phyloP scores from a whole-genome alignment of 345 rosid species.

The Lepidium africanum region DNA sequence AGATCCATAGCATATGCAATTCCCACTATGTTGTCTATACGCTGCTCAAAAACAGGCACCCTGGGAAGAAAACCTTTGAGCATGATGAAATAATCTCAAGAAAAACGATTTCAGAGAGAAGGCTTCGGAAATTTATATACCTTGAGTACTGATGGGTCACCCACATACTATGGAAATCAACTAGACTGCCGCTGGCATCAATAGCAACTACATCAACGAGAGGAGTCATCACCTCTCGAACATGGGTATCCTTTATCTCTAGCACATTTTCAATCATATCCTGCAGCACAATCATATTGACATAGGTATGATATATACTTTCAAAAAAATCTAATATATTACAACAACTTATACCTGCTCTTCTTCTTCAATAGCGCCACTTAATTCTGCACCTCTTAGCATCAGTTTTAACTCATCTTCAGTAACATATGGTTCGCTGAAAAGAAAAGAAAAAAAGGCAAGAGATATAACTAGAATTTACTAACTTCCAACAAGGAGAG shows the following conservation, averaged over 20 bases:
- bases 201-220: slow-evolving; percentile 98
- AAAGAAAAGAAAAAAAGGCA: background rate
- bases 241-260: slow-evolving; percentile 95
- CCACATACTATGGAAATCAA: slow-evolving; percentile 86
- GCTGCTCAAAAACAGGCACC: slow-evolving; percentile 99
- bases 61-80: slow-evolving; percentile 36
- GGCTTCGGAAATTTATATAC: slow-evolving; percentile 23
- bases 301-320: slow-evolving; percentile 12
- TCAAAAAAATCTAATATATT: background rate
- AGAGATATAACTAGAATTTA: background rate
- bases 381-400: slow-evolving; percentile 92
- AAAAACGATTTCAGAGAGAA: background rate
- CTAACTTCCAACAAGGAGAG: background rate
- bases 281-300: slow-evolving; percentile 35
- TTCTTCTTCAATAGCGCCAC: slow-evolving; percentile 99
- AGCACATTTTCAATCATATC: slow-evolving; percentile 99
- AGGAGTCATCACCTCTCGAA: slow-evolving; percentile 99
- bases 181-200: slow-evolving; percentile 70
- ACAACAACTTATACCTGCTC: slow-evolving; percentile 57
- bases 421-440: slow-evolving; percentile 90
- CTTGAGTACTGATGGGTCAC: slow-evolving; percentile 98
- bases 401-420: slow-evolving; percentile 94
- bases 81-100: slow-evolving; percentile 3
- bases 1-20: slow-evolving; percentile 99
- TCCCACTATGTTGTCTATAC: slow-evolving; percentile 92